Base-by-base conservation (phyloP, 306 rosid genomes). In the Castanea sativa region DNA sequence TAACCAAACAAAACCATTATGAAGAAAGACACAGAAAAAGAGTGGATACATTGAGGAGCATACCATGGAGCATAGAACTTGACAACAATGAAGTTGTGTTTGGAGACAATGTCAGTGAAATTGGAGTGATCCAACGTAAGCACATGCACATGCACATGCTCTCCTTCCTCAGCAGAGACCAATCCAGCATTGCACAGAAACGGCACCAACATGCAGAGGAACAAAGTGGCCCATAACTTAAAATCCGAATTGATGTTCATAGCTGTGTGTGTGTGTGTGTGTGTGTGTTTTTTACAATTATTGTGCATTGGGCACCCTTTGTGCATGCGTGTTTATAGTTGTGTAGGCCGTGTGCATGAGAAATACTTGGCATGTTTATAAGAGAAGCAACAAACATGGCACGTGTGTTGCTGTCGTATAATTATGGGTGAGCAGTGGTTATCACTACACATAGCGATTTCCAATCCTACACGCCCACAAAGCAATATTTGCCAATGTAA, bases 51-150 rank as follows among this genome's bases (percentile, higher is more conserved):
- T 74, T 55, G 41, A 71, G 23, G 74, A 60, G 0, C 61, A 32
- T 83, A 94, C 98, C 97, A 91, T 0, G 99, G 99, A 4, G 96
- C 97, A 83, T 91, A 92, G 83, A 95, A 95, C 87, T 95, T 97
- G 19, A 93, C 94, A 69, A 93, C 98, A 79, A 95, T 74, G 90
- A 95, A 91, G 57, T 93, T 75, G 83, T 88, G 92, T 88, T 89
- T 95, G 90, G 63, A 73, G 78, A 95, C 20, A 7, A 86, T 87
- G 13, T 91, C 99, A 2, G 86, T 75, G 86, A 95, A 95, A 83
- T 93, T 95, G 45, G 98, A 83, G 79, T 88, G 86, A 76, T 88
- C 98, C 85, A 95, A 76, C n/a, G 97, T 87, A 77, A 95, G 90
- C 2, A 95, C 99, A 77, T 78, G 87, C 2, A 95, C 99, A 77